Conservation (phyloP, 1,284 basidiomycete species). For the Irpex rosettiformis region DNA sequence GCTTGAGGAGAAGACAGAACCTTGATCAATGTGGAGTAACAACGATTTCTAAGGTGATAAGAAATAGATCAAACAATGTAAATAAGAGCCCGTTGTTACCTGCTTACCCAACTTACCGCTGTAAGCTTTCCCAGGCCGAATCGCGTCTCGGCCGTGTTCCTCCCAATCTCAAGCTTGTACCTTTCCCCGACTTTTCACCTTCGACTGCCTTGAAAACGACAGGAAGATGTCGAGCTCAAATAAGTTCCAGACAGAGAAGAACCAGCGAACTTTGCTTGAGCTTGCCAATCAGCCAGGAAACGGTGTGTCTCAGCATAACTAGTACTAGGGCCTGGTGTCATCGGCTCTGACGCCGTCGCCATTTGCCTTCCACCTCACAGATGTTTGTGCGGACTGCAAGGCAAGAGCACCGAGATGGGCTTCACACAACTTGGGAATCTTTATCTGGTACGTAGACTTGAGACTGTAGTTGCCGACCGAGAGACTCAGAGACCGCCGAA, state of each 20-base stretch:
- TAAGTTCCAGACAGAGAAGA: conserved; percentile 66
- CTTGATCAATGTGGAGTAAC: not conserved
- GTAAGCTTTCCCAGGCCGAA: not conserved
- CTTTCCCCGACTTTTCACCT: no score
- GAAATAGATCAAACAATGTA: not conserved
- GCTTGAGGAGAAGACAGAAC: not conserved
- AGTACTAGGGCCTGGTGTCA: not conserved
- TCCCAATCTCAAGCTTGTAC: no score
- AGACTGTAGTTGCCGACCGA: conserved; percentile 1
- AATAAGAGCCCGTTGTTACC: not conserved
- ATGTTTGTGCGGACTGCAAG: conserved; percentile 84
- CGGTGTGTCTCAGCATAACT: conserved; percentile 37
- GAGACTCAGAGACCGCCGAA: not conserved
- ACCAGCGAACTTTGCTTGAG: conserved; percentile 64
- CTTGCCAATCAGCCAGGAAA: conserved; percentile 72
- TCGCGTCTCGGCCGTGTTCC: not conserved
- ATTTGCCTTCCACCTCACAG: conserved; percentile 34
- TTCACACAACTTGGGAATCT: conserved; percentile 77
- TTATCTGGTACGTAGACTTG: conserved; percentile 58
- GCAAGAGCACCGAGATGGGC: conserved; percentile 78
- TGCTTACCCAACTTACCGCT: not conserved
- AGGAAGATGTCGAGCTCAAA: conserved; percentile 27
- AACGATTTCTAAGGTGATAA: not conserved
- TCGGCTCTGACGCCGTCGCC: conserved; percentile 1
- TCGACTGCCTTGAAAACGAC: not conserved